Evolutionary conservation across 108 stramenopile species (phyloP), one percentile per base, ranked within the genome.

Genomic region (Skeletonema potamos): DNA sequence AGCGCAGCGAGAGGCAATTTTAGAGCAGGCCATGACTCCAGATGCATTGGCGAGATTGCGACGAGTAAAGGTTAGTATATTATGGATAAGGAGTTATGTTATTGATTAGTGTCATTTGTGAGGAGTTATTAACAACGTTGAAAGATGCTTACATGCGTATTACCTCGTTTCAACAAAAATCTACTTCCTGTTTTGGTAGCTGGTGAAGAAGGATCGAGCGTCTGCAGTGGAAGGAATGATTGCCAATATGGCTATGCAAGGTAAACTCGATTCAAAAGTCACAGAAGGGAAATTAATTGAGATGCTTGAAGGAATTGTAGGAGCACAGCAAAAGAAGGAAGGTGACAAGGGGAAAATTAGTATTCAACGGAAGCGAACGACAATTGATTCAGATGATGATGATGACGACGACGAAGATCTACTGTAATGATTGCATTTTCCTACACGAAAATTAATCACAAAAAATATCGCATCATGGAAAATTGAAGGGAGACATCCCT

Each of bases 301-400:
- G 78, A 92, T 95, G 79, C 74, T 95, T 30, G 94, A 95, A 79
- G 88, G 91, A 48, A 72, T 84, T 27, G 76, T 67, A 36, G 85
- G 77, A 9, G 84, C 68, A 15, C 76, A 82, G 33, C 63, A 70
- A 41, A 60, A 73, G 70, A 72, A 66, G 58, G 60, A 71, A 32
- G 64, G 64, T 13, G 48, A 70, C 56, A 46, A 76, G 43, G 82
- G 81, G 4, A 77, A 82, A 48, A 91, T 95, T 54, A 88, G 68
- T 48, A 95, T 95, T 72, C 91, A 95, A 58, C 72, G 94, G 66
- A 95, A 92, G 64, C 84, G 85, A 62, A 92, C n/a, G n/a, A 95
- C 72, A 83, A 90, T n/a, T 83, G 94, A 95, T 82, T 90, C 89
- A 0, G 92, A 92, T 71, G 91, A 90, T 44, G 59, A 67, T 6